These are phyloP conservation scores for Xylaria scruposa DNA, from an alignment of 495 filamentous ascomycete genomes.

Conservation along the genomic window DNA sequence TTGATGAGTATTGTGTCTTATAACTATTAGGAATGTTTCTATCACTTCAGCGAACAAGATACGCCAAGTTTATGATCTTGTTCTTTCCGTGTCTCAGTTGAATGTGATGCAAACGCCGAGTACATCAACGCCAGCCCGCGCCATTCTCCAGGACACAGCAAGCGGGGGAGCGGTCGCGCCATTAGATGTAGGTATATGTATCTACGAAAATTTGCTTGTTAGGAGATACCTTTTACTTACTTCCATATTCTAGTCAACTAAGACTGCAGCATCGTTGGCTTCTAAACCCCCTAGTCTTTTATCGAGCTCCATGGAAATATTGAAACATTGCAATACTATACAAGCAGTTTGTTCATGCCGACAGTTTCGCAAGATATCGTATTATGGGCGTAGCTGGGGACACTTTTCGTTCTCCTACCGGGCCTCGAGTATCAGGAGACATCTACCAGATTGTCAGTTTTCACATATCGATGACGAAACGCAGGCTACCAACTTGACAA, in stretches of 20 bases:
- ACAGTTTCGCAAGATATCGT: not conserved
- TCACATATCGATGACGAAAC: not conserved
- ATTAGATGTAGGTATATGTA: not conserved
- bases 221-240: too few relatives aligned
- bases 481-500: not conserved
- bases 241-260: not conserved
- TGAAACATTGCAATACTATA: not conserved
- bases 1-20: not conserved
- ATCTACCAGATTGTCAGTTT: not conserved
- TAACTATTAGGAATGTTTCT: not conserved
- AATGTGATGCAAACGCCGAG: not conserved
- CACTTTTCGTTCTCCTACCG: not conserved
- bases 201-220: too few relatives aligned
- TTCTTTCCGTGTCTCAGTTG: not conserved
- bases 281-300: constrained; percentile 1
- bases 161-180: not conserved
- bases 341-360: not conserved
- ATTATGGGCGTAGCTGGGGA: not conserved
- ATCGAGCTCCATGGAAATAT: not conserved
- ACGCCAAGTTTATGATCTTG: not conserved
- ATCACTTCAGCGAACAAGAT: constrained; percentile 3
- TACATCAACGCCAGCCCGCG: too few relatives aligned
- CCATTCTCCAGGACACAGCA: not conserved
- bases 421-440: not conserved
- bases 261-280: not conserved